Base-by-base conservation (phyloP, 139 green algal genomes). In the Chlamydomonas schloesseri region DNA sequence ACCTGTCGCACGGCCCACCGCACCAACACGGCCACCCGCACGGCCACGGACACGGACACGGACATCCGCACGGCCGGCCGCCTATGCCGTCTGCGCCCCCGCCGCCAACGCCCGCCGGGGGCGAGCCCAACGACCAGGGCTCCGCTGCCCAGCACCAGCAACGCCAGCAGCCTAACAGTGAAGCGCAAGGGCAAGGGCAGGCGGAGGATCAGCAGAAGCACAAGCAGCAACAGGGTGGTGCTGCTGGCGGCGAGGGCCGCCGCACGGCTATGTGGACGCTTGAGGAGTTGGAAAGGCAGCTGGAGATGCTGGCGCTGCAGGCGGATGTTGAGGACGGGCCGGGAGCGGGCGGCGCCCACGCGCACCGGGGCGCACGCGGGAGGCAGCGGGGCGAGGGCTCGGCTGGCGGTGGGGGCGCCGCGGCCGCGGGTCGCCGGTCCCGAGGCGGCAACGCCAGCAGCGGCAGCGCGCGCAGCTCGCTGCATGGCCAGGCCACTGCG, bases 231-330 rank as follows among this genome's bases (percentile, higher is more conserved):
- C 42, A 5, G 42, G 23, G 36, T 47, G 53, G 50, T 47, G 34
- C 47, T 34, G 47, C 6, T 15, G 47, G 9, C 42, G 26, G 28
- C 24, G 33, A 69, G 13, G 17, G 20, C 15, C 57, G 71, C 68
- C 65, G 68, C n/a, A 58, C n/a, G 11, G 23, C 50, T 0, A 55
- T 77, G 8, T 79, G 80, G 68, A 86, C 80, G 18, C 18, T 83
- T 62, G 77, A 83, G 64, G 77, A 73, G 62, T 37, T 83, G 37
- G 77, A 83, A 29, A 37, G 37, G 37, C 77, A 83, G 60, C 31
- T 83, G 34, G 77, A 83, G 64, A 73, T 73, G 11, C 73, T 83
- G 77, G 77, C 64, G 24, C 60, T 3, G 24, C 14, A 33, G 58
- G 58, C 37, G 36, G 36, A 57, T 31, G 53, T 24, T 26, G 50